These are phyloP conservation scores for Chlamydomonas reinhardtii DNA, from an alignment of 163 green algal genomes.

Conservation along the genomic window DNA sequence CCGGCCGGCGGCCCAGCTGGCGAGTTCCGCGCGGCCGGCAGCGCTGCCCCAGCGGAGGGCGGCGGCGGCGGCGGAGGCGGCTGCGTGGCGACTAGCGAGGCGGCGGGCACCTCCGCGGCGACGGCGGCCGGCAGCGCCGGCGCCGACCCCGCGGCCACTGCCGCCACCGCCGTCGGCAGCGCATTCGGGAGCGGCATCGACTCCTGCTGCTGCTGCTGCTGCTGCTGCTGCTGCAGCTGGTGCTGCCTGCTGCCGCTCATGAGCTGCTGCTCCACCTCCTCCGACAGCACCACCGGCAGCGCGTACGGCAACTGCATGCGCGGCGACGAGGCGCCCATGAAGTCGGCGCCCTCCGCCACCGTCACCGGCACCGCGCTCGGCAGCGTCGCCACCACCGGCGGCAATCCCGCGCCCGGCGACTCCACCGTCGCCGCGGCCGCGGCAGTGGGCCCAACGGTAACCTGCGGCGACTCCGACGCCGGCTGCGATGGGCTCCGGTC, in stretches of 20 bases:
- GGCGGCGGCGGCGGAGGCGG: too few relatives aligned
- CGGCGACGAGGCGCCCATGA: background rate
- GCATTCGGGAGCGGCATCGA: background rate
- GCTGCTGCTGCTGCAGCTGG: background rate
- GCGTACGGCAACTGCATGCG: constrained; percentile 27
- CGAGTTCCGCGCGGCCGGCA: too few relatives aligned
- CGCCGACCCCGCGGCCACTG: too few relatives aligned
- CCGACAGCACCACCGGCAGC: background rate
- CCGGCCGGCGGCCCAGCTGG: too few relatives aligned
- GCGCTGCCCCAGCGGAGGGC: too few relatives aligned
- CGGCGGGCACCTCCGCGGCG: too few relatives aligned
- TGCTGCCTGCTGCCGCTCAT: background rate
- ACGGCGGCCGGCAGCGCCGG: background rate
- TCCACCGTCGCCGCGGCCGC: too few relatives aligned
- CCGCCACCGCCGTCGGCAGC: background rate
- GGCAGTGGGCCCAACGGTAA: too few relatives aligned
- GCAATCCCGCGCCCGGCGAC: too few relatives aligned
- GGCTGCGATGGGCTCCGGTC: too few relatives aligned
- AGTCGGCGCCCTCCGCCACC: background rate
- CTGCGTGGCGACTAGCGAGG: too few relatives aligned
- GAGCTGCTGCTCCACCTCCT: constrained; percentile 40
- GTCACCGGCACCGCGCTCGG: constrained; percentile 10
- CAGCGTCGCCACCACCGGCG: background rate
- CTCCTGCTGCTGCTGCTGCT: background rate
- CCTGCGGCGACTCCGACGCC: too few relatives aligned